Base-by-base conservation (phyloP, 2,329 filamentous ascomycete species). In the Monilinia vaccinii-corymbosi region DNA sequence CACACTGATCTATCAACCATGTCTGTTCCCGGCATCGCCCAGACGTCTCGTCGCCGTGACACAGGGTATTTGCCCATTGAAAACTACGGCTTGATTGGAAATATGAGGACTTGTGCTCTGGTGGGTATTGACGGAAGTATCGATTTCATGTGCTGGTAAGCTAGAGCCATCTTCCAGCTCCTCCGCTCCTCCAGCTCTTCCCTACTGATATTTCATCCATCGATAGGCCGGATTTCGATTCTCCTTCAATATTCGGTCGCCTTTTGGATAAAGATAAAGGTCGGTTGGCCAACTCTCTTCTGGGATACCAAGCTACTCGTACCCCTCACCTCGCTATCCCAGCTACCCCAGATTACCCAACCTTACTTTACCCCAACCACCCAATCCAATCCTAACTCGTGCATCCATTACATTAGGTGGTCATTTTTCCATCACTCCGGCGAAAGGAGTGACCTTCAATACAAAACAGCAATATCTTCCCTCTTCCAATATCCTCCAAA, bases 401-500 rank as follows among this genome's bases (percentile, higher is more conserved):
- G 28, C 57, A 11, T n/a, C n/a, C n/a, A 21, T 36, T 36, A 9
- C 18, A 11, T 18, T 10, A 60, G 88, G 88, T 28, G 88, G 88
- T 0, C 82, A 86, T 71, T 91, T 89, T 72, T 84, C 79, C 64
- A 87, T 91, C 65, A 73, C 79, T n/a, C 80, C 83, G 25, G 77
- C 79, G 2, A 65, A 74, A 1, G 72, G 76, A 11, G 70, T 80
- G 31, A 75, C 75, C 8, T 84, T 79, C 67, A 89, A 86, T 3
- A 89, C 84, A 40, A 91, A 91, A 71, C 88, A 91, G 73, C 84
- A 88, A 69, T 91, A 91, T 67, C 78, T 91, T 2, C 87, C 87
- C 0, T 87, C 84, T 11, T 86, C 85, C 51, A 90, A 88, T 67
- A 86, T 91, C 61, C 76, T 91, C 2, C 85, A 90, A 71, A 91